Percentiles rank a stretch among this genome's conserved stretches.
phyloP scores from a whole-genome alignment of 345 rosid species.

The Euphorbia peplus region DNA sequence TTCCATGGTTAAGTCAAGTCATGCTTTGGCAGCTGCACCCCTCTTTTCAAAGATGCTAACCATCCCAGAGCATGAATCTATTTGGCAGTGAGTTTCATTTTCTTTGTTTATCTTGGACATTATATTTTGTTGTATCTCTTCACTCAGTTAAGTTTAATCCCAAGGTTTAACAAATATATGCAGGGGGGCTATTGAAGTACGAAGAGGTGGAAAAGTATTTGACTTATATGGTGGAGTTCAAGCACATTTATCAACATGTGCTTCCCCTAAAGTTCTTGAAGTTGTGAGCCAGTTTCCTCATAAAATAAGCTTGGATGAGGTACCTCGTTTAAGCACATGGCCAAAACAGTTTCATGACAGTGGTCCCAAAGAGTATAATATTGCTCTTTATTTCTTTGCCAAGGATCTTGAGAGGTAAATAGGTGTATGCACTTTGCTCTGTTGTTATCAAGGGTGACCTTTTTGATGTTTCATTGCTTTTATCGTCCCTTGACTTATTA shows the following conservation, averaged over 20 bases:
- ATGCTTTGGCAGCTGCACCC: constrained; percentile 31
- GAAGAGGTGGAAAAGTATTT: constrained; percentile 41
- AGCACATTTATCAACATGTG: constrained; percentile 34
- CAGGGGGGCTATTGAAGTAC: constrained; percentile 81
- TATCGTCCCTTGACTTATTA: neutral
- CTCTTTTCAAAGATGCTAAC: constrained; percentile 39
- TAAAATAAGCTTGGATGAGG: constrained; percentile 63
- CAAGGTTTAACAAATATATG: constrained; percentile 13
- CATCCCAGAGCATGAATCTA: constrained; percentile 73
- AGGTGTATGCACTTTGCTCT: neutral
- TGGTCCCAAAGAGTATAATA: constrained; percentile 77
- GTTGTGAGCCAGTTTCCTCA: constrained; percentile 39
- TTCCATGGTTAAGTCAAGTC: constrained; percentile 25
- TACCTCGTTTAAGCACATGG: constrained; percentile 78
- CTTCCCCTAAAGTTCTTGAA: constrained; percentile 33
- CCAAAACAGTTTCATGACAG: constrained; percentile 66
- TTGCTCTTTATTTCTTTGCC: constrained; percentile 97
- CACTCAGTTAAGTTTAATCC: constrained; percentile 2
- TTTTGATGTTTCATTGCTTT: constrained; percentile 7
- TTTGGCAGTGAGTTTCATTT: constrained; percentile 81
- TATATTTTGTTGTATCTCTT: neutral
- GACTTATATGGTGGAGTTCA: constrained; percentile 70
- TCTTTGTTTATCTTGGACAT: constrained; percentile 4
- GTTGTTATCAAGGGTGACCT: neutral
- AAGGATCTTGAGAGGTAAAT: constrained; percentile 75